Conservation (phyloP, 1,284 basidiomycete genomes). For the Exobasidium cylindrosporum region DNA sequence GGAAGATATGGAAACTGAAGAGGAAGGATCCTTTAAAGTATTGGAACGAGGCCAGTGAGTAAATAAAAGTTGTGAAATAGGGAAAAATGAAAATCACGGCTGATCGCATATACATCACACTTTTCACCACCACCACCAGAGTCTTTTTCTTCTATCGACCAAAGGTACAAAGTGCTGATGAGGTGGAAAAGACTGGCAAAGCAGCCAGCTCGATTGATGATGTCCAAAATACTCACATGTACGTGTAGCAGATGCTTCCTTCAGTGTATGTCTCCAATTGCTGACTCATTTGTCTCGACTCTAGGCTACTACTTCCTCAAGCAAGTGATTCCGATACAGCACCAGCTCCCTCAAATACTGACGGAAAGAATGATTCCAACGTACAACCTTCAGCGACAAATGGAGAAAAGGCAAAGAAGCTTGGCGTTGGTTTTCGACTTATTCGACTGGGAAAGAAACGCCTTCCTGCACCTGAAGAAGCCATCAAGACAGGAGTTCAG, state of each 20-base stretch:
- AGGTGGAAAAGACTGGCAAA: conserved; percentile 20
- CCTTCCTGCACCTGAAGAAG: conserved; percentile 32
- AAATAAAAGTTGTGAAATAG: not conserved
- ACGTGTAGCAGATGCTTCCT: too few relatives aligned
- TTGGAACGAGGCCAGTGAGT: conserved; percentile 15
- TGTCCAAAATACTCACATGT: conserved; percentile 32
- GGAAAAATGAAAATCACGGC: too few relatives aligned
- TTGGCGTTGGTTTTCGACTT: conserved; percentile 27
- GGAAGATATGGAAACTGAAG: conserved; percentile 1
- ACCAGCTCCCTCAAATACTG: conserved; percentile 7
- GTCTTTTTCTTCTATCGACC: conserved; percentile 42
- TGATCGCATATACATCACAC: not conserved
- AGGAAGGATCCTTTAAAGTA: conserved; percentile 16
- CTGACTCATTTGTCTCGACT: too few relatives aligned
- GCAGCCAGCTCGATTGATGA: conserved; percentile 27
- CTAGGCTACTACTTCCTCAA: conserved; percentile 2
- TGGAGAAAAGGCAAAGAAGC: conserved; percentile 23
- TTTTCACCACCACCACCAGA: too few relatives aligned
- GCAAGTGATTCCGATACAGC: not conserved
- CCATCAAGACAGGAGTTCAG: conserved; percentile 25
- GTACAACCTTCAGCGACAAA: conserved; percentile 6
- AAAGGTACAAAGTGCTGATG: conserved; percentile 28
- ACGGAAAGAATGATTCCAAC: conserved; percentile 8
- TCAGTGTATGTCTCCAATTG: too few relatives aligned
- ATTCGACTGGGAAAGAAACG: conserved; percentile 37